Evolutionary conservation across 768 basidiomycete genomes (phyloP).

Genomic region (Lactarius sanguifluus): DNA sequence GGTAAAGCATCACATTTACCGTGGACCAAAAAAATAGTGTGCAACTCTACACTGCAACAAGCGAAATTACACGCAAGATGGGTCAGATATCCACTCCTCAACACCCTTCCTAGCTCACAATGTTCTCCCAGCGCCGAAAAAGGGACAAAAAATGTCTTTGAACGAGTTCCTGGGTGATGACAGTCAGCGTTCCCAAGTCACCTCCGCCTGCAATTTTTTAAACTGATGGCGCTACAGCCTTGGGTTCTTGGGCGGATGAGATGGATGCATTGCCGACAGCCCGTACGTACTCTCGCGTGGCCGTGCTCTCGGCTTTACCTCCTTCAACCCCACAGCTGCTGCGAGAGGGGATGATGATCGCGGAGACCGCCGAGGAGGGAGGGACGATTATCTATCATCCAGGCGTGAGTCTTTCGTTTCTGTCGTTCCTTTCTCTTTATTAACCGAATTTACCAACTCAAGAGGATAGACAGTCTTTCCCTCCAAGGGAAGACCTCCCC

Average conservation of each 20-base stretch:
- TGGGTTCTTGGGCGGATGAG: slow-evolving; percentile 98
- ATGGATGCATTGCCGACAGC: slow-evolving; percentile 92
- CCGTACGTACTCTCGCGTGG: slow-evolving; percentile 59
- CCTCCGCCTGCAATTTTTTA: slow-evolving; percentile 26
- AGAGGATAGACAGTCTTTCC: slow-evolving; percentile 57
- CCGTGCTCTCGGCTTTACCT: not conserved
- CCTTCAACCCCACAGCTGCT: slow-evolving; percentile 51
- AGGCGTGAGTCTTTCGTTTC: slow-evolving; percentile 50
- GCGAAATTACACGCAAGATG: slow-evolving; percentile 34
- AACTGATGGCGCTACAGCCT: slow-evolving; percentile 45
- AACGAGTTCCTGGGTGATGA: slow-evolving; percentile 90
- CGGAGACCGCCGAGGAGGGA: slow-evolving; percentile 47
- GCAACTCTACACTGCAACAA: slow-evolving; percentile 8
- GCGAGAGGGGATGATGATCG: slow-evolving; percentile 71
- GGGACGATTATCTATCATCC: slow-evolving; percentile 64
- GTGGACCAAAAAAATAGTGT: slow-evolving; percentile 14
- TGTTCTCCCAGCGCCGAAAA: slow-evolving; percentile 72
- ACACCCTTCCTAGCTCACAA: too few species aligned
- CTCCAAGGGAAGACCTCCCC: slow-evolving; percentile 88
- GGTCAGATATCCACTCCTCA: slow-evolving; percentile 30
- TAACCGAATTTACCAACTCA: slow-evolving; percentile 6
- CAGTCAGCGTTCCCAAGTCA: slow-evolving; percentile 50
- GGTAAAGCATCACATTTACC: slow-evolving; percentile 28
- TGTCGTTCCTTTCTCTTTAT: not conserved
- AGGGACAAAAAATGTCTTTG: slow-evolving; percentile 89